These are phyloP conservation scores for Onygenales sp. DNA, from an alignment of 2,329 filamentous ascomycete genomes.

Conservation along the genomic window DNA sequence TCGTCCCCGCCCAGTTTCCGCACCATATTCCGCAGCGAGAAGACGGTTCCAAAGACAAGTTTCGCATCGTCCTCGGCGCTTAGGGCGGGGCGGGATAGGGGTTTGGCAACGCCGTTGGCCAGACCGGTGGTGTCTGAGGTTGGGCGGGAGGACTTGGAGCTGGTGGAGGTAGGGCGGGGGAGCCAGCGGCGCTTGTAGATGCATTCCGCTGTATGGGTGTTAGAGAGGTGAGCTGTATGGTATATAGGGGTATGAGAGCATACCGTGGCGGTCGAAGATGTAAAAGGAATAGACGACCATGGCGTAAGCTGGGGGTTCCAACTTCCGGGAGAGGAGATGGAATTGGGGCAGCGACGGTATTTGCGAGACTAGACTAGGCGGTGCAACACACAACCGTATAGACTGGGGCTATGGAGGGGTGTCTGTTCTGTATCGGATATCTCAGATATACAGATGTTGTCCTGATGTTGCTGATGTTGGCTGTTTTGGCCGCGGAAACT, in stretches of 20 bases:
- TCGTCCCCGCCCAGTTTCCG: slow-evolving; percentile 89
- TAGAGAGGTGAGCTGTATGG: neutral
- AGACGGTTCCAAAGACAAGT: slow-evolving; percentile 93
- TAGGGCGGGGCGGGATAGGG: slow-evolving; percentile 22
- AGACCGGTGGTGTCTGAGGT: slow-evolving; percentile 25
- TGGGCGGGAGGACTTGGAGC: slow-evolving; percentile 28
- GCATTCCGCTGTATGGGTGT: slow-evolving; percentile 64
- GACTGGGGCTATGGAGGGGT: neutral
- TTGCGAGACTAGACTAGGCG: no score
- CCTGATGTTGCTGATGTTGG: no score
- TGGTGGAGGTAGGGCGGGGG: slow-evolving; percentile 40
- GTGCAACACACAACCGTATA: no score
- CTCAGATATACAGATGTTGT: neutral
- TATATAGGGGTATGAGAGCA: slow-evolving; percentile 18
- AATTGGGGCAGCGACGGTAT: no score
- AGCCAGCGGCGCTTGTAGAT: slow-evolving; percentile 90
- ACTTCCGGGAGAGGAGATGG: neutral
- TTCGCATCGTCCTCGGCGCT: slow-evolving; percentile 74
- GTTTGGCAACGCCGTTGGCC: slow-evolving; percentile 30
- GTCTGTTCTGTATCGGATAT: neutral
- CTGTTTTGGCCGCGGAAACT: no score
- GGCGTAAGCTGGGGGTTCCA: slow-evolving; percentile 17
- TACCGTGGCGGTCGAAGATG: slow-evolving; percentile 98
- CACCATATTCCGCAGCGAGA: slow-evolving; percentile 92
- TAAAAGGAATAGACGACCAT: slow-evolving; percentile 98